phyloP scores from a whole-genome alignment of 2,329 filamentous ascomycete species.

The Plenodomus biglobosus region DNA sequence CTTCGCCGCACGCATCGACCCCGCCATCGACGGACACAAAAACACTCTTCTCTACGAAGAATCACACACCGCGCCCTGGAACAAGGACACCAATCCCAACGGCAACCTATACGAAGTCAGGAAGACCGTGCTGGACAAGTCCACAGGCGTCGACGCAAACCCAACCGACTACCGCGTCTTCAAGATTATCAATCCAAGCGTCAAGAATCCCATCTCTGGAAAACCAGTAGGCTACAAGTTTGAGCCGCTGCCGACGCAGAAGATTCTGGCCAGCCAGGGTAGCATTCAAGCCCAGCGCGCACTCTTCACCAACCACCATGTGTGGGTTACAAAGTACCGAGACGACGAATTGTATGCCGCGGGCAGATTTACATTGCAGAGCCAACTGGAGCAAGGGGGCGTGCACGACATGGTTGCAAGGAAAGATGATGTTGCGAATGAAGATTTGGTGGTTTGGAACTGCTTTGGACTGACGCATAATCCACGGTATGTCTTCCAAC shows the following conservation, averaged over 20 bases:
- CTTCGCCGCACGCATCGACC: constrained; percentile 61
- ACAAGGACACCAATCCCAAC: constrained; percentile 59
- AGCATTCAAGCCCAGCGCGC: constrained; percentile 52
- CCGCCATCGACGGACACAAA: constrained; percentile 59
- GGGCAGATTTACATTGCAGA: constrained; percentile 53
- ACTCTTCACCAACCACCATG: constrained; percentile 53
- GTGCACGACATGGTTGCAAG: constrained; percentile 49
- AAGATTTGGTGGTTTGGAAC: constrained; percentile 55
- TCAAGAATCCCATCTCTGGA: constrained; percentile 50
- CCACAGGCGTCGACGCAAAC: constrained; percentile 56
- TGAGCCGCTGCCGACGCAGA: constrained; percentile 51
- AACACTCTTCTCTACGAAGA: constrained; percentile 60
- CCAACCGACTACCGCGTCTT: constrained; percentile 57
- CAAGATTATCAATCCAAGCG: constrained; percentile 55
- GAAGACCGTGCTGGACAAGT: constrained; percentile 51
- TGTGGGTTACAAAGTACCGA: constrained; percentile 58
- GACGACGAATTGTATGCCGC: constrained; percentile 56
- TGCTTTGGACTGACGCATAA: constrained; percentile 57
- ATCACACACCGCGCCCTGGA: constrained; percentile 52
- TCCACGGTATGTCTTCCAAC: constrained; percentile 37
- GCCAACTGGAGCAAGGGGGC: constrained; percentile 47
- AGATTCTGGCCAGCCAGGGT: constrained; percentile 51
- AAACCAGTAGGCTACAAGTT: constrained; percentile 54
- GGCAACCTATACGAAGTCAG: constrained; percentile 63
- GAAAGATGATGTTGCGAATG: constrained; percentile 47